Evolutionary conservation across 805 yeast species (phyloP).

Genomic region (Sugiyamaella mastotermitis): DNA sequence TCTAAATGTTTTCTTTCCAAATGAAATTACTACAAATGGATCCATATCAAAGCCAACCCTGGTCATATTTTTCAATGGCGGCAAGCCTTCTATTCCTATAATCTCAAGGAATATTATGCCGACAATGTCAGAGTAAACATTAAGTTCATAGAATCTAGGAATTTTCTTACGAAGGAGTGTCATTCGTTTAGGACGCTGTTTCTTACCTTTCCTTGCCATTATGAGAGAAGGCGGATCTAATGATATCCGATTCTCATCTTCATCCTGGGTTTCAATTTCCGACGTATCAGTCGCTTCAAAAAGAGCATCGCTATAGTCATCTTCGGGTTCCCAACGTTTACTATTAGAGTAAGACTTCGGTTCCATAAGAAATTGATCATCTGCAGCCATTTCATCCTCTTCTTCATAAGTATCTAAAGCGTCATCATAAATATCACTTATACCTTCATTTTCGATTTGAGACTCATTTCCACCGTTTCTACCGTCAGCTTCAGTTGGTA

Average conservation of each 20-base stretch:
- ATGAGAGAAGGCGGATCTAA: neutral
- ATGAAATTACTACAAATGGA: conserved; percentile 87
- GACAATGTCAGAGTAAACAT: conserved; percentile 23
- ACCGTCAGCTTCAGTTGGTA: neutral
- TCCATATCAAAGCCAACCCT: conserved; percentile 89
- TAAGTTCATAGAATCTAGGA: conserved; percentile 19
- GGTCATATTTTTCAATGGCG: conserved; percentile 62
- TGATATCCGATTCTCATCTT: neutral
- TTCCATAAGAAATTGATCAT: conserved; percentile 1
- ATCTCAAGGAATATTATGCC: conserved; percentile 81
- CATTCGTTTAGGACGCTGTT: neutral
- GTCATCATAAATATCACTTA: conserved; percentile 4
- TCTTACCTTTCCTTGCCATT: neutral
- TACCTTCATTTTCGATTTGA: neutral
- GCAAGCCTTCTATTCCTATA: conserved; percentile 66
- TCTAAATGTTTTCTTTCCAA: conserved; percentile 81
- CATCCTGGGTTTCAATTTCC: conserved; percentile 1
- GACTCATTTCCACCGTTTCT: neutral
- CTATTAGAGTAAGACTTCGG: neutral
- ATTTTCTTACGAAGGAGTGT: neutral
- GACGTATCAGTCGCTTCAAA: neutral
- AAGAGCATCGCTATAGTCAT: neutral
- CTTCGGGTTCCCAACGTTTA: neutral
- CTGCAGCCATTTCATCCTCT: conserved; percentile 6
- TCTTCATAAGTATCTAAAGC: neutral